Evolutionary conservation across 768 basidiomycete genomes (phyloP).

Genomic region (Lactarius hatsudake): DNA sequence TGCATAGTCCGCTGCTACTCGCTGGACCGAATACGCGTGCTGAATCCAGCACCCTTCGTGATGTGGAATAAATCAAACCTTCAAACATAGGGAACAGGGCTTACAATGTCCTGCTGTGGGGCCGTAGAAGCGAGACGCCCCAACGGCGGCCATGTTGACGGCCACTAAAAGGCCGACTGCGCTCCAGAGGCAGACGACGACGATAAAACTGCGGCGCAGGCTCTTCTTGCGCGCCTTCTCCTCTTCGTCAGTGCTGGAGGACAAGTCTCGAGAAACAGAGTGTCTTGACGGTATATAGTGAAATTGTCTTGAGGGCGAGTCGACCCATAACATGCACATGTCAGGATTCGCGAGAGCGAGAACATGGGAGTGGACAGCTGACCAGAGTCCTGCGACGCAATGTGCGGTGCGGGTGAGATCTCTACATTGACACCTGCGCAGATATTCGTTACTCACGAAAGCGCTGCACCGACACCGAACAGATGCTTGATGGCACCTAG

Average conservation of each 20-base stretch:
- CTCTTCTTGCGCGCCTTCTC: neutral
- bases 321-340: neutral
- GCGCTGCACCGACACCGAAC: neutral
- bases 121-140: slow-evolving; percentile 40
- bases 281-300: slow-evolving; percentile 40
- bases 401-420: neutral
- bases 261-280: slow-evolving; percentile 34
- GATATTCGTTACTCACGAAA: neutral
- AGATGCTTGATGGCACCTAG: slow-evolving; percentile 6
- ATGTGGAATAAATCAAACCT: neutral
- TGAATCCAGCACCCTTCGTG: slow-evolving; percentile 50
- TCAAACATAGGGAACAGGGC: slow-evolving; percentile 15
- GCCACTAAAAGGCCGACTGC: slow-evolving; percentile 40
- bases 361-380: neutral
- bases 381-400: neutral
- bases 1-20: slow-evolving; percentile 47
- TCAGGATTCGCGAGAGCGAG: neutral
- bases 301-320: slow-evolving; percentile 33
- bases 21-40: slow-evolving; percentile 35
- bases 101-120: slow-evolving; percentile 41
- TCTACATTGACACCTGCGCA: neutral
- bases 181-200: slow-evolving; percentile 39
- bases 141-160: slow-evolving; percentile 35
- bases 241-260: neutral
- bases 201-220: neutral